Percentiles rank a stretch among this genome's conserved stretches.
Evolutionary conservation across 495 filamentous ascomycete genomes (phyloP).

Genomic region (Immersiella caudata): DNA sequence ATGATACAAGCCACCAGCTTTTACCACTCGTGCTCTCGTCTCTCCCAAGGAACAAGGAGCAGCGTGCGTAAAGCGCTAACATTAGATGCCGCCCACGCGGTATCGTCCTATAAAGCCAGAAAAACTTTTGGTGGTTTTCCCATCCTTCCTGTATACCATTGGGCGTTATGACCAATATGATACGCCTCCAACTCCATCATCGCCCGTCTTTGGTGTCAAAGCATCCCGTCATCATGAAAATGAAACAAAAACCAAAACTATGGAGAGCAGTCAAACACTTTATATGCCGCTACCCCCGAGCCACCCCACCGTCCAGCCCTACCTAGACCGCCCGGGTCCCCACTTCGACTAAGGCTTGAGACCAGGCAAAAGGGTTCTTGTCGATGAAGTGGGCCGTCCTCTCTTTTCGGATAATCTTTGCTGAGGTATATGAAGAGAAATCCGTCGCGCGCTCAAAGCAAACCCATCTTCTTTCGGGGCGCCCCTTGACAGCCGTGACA

Average conservation of each 20-base stretch:
- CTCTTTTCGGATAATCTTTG: constrained; percentile 5
- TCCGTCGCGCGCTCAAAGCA: not conserved
- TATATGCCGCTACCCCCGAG: not conserved
- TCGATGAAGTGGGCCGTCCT: not conserved
- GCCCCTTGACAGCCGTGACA: not conserved
- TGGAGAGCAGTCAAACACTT: not conserved
- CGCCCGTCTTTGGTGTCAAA: not conserved
- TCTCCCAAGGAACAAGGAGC: not conserved
- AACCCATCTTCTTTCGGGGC: not conserved
- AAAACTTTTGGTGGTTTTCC: constrained; percentile 16
- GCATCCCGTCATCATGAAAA: constrained; percentile 7
- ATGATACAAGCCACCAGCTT: not conserved
- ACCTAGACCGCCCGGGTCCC: not conserved
- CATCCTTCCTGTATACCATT: constrained; percentile 21
- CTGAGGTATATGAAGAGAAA: constrained; percentile 18
- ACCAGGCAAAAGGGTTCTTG: not conserved
- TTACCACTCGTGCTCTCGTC: not conserved
- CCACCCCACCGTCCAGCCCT: not conserved
- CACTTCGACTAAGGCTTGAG: not conserved
- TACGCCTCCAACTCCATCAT: constrained; percentile 21
- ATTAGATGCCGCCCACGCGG: not conserved
- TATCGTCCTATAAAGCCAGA: constrained; percentile 1
- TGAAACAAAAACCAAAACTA: not conserved
- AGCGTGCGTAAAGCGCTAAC: not conserved
- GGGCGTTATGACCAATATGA: not conserved